Evolutionary conservation across 805 yeast genomes (phyloP), one percentile per base, ranked within the genome.

Genomic region (Sporopachydermia quercuum): DNA sequence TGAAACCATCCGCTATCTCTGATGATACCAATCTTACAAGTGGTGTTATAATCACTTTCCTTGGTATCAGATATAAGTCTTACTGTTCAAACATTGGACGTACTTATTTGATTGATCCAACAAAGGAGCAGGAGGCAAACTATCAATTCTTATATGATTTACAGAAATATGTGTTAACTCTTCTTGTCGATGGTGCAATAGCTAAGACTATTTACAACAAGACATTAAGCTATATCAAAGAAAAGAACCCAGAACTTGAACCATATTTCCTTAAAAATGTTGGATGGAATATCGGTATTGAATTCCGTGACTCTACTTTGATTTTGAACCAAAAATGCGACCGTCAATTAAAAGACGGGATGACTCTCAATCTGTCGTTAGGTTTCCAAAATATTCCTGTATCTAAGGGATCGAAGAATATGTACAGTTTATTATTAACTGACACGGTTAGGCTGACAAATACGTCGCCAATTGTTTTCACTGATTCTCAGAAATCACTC

Each of bases 201-300:
- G 80, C 82, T n/a, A 71, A 70, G 39, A 71, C 74, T 35, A 71
- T 86, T 17, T 87, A 81, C 57, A 63, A 63, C 37, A 74, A 76
- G 8, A 74, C 83, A 0, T 41, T 74, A n/a, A 71, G 65, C 8
- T 78, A 58, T 48, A 68, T 87, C 44, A 68, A 71, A 48, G 58
- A 67, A 15, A 74, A 74, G 43, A 70, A 72, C 47, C 82, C 93
- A 2, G 83, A 76, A 15, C 62, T 89, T 49, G 75, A 66, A 27
- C 52, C 62, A 17, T 63, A 71, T 49, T 79, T 86, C 48, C 68
- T 86, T 38, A 81, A 81, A 52, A 83, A 83, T 51, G 71, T 78
- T 46, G 97, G 97, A 40, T 83, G 91, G 71, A 65, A 83, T 42
- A 78, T 83, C 42, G 97, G 97, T 43, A 70, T 89, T 45, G 96